Percentiles rank a stretch among this genome's conserved stretches.
phyloP scores from a whole-genome alignment of 768 basidiomycete genomes.

The Trametes coccinea region DNA sequence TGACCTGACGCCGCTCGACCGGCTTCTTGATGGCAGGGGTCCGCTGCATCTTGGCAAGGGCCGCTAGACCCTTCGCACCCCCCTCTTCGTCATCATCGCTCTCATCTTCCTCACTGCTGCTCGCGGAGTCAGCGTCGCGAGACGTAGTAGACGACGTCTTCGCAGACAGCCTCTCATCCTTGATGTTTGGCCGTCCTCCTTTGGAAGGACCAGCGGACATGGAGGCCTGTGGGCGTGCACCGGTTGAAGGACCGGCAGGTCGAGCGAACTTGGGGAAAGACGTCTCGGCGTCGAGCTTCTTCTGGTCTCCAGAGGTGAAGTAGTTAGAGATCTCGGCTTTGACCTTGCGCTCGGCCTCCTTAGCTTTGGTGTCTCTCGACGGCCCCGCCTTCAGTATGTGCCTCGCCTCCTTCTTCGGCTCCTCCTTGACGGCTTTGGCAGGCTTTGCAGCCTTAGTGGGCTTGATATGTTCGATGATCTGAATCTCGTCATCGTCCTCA shows the following conservation, averaged over 20 bases:
- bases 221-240: not conserved
- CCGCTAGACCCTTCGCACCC: slow-evolving; percentile 45
- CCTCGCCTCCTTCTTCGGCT: slow-evolving; percentile 10
- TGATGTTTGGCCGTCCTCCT: not conserved
- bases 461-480: slow-evolving; percentile 46
- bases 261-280: slow-evolving; percentile 43
- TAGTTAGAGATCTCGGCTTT: slow-evolving; percentile 22
- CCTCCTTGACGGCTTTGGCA: slow-evolving; percentile 9
- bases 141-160: slow-evolving; percentile 28
- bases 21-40: slow-evolving; percentile 60
- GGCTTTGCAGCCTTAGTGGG: slow-evolving; percentile 16
- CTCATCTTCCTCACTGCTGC: slow-evolving; percentile 49
- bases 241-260: not conserved
- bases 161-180: slow-evolving; percentile 11
- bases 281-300: slow-evolving; percentile 39
- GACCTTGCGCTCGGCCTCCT: slow-evolving; percentile 7
- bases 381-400: slow-evolving; percentile 11
- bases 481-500: slow-evolving; percentile 60
- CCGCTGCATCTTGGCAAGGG: slow-evolving; percentile 60
- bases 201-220: slow-evolving; percentile 1
- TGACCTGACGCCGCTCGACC: slow-evolving; percentile 61
- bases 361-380: slow-evolving; percentile 1
- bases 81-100: slow-evolving; percentile 48
- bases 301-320: slow-evolving; percentile 34
- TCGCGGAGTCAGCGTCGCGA: slow-evolving; percentile 41